Evolutionary conservation across 2,329 filamentous ascomycete genomes (phyloP), one percentile per base, ranked within the genome.

Genomic region (Hypomyces perniciosus): DNA sequence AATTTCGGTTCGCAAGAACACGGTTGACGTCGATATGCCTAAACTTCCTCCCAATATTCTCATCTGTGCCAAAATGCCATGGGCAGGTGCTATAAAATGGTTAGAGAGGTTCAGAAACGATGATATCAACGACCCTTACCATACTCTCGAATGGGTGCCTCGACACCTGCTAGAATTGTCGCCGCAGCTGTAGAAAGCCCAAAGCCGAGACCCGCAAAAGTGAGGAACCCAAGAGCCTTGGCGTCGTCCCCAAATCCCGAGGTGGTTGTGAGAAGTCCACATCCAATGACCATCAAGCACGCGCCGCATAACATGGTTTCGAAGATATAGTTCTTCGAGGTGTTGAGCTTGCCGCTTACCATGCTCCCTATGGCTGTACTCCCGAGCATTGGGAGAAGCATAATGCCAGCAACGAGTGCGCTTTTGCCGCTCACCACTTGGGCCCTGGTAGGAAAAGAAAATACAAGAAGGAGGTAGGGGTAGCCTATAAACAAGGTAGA

Each of bases 331-430:
- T 76, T 72, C 48, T 64, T 67, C 33, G 62, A 67, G 7, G 63
- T 56, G 51, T 75, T 79, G 29, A 78, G 20, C 13, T 62, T 65
- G 0, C 76, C 75, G 4, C 68, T 65, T 3, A 73, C 13, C 2
- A 65, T 58, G 34, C 72, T 78, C 6, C 75, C 76, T 0, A 75
- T 10, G 1, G 76, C 75, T 5, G 72, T 69, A 1, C 68, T 65
- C n/a, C 66, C 75, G 8, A 80, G 64, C 73, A 80, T 76, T 0
- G 78, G 77, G 28, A 80, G 65, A 46, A 81, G 60, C 72, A 79
- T 72, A 28, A 79, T 59, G 8, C 77, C 77, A 1, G 76, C 70
- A 10, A 72, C 55, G 4, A 80, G 64, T 2, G 75, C 56, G 33
- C 64, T 69, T 59, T 74, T 73, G 5, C 64, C 68, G 44, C 77